These are phyloP conservation scores for Linaria vulgaris DNA, from an alignment of 257 asterid species.

Conservation along the genomic window DNA sequence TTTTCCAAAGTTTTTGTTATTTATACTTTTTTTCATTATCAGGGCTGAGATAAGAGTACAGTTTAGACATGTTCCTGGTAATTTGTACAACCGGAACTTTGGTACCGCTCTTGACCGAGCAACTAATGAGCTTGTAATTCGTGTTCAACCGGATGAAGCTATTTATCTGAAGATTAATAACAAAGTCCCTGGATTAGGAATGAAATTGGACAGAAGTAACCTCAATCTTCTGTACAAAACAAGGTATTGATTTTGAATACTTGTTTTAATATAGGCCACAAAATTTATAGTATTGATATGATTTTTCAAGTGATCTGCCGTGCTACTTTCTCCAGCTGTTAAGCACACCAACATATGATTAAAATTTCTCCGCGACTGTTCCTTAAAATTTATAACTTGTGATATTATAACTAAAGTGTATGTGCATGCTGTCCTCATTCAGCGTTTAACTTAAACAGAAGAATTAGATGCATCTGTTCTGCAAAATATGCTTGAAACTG, in stretches of 20 bases:
- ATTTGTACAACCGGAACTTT: constrained; percentile 63
- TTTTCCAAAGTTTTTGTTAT: neutral
- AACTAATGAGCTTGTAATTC: constrained; percentile 92
- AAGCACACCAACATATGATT: neutral
- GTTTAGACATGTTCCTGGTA: constrained; percentile 94
- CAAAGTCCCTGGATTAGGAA: constrained; percentile 94
- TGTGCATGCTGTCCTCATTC: constrained; percentile 2
- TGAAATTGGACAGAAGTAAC: constrained; percentile 86
- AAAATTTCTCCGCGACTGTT: neutral
- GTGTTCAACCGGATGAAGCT: constrained; percentile 96
- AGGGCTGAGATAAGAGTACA: constrained; percentile 95
- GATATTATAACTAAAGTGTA: constrained; percentile 3
- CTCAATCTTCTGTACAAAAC: constrained; percentile 90
- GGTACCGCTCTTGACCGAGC: constrained; percentile 87
- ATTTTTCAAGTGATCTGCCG: constrained; percentile 1
- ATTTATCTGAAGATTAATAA: constrained; percentile 86
- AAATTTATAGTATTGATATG: neutral
- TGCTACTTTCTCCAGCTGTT: neutral
- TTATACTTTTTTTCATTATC: constrained; percentile 16
- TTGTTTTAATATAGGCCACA: neutral
- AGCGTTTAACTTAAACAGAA: neutral
- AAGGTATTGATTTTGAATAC: constrained; percentile 46
- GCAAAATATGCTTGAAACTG: too few species aligned
- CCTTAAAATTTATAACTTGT: neutral
- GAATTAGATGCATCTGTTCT: too few species aligned